Percentiles rank a stretch among this genome's conserved stretches.
Conservation (phyloP, 306 rosid genomes). For the peach (Prunus persica) region Prunus_persica_NCBIv2 NC_034015.1:7807501-7808000, state of each 20-base stretch:
- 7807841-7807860: background rate
- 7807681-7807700: background rate
- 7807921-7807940: background rate
- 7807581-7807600: background rate
- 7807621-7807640: conserved; percentile 18
- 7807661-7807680: background rate
- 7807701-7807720: background rate
- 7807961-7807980: background rate
- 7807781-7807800: conserved; percentile 4
- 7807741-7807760: background rate
- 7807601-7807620: background rate
- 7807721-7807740: background rate
- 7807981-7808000: background rate
- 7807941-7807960: background rate
- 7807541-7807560: background rate
- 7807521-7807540: background rate
- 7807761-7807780: background rate
- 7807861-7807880: background rate
- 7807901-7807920: conserved; percentile 27
- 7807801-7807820: background rate
- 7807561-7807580: background rate
- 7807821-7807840: background rate
- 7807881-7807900: background rate
- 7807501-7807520: too few species aligned
- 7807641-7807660: conserved; percentile 1